Evolutionary conservation across 306 rosid genomes (phyloP).

Genomic region (Vigna radiata): DNA sequence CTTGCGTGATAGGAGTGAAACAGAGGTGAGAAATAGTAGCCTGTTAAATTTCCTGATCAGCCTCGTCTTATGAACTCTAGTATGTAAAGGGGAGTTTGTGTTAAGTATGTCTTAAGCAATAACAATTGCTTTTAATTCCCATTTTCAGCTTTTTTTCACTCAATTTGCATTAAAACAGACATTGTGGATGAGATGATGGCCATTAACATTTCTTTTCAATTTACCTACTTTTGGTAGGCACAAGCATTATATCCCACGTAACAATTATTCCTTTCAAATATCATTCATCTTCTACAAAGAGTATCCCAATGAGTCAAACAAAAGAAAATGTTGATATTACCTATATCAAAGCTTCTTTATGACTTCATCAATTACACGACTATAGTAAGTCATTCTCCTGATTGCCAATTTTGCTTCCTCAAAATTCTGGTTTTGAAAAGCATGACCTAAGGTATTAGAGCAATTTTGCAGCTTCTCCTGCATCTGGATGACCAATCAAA

Average conservation of each 20-base stretch:
- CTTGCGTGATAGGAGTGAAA: not conserved
- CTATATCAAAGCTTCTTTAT: slow-evolving; percentile 70
- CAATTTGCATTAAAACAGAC: not conserved
- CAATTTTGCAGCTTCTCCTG: slow-evolving; percentile 73
- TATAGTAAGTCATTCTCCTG: slow-evolving; percentile 83
- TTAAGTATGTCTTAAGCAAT: not conserved
- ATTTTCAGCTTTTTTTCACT: slow-evolving; percentile 10
- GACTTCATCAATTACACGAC: slow-evolving; percentile 78
- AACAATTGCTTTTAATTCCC: not conserved
- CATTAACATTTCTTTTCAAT: slow-evolving; percentile 21
- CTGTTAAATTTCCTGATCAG: not conserved
- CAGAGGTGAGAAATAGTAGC: not conserved
- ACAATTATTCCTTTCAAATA: slow-evolving; percentile 26
- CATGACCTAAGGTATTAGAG: slow-evolving; percentile 64
- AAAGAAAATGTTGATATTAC: slow-evolving; percentile 39
- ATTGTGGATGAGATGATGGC: not conserved
- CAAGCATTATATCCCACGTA: not conserved
- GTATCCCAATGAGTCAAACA: slow-evolving; percentile 16
- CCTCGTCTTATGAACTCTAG: not conserved
- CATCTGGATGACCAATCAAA: slow-evolving; percentile 66
- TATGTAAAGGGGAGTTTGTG: not conserved
- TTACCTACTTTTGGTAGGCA: slow-evolving; percentile 4
- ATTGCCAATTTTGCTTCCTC: slow-evolving; percentile 71
- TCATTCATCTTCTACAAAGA: slow-evolving; percentile 27
- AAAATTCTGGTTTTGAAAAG: slow-evolving; percentile 60